Percentiles rank a stretch among this genome's conserved stretches.
phyloP scores from a whole-genome alignment of 345 rosid genomes.

The Citrus reticulata region DNA sequence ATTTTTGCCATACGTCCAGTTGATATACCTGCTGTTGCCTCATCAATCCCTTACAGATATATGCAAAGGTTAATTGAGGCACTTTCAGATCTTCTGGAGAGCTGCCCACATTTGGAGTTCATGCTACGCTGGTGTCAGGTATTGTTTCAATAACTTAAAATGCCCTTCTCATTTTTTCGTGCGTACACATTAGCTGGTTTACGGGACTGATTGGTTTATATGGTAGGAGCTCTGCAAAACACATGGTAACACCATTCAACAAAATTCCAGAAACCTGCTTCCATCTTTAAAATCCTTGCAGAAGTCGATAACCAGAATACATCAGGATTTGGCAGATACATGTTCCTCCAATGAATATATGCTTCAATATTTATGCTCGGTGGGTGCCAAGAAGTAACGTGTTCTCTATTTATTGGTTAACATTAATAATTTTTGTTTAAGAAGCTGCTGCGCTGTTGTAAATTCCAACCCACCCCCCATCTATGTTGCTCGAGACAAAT shows the following conservation, averaged over 20 bases:
- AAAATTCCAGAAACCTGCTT: constrained; percentile 69
- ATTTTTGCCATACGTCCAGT: constrained; percentile 68
- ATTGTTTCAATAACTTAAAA: not conserved
- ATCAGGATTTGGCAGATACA: constrained; percentile 88
- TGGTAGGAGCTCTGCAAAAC: constrained; percentile 78
- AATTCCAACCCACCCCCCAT: not conserved
- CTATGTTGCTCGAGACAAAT: not conserved
- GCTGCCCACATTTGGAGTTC: constrained; percentile 86
- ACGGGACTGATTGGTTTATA: not conserved
- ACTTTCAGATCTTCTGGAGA: constrained; percentile 73
- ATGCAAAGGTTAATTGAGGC: constrained; percentile 84
- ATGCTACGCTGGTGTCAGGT: constrained; percentile 95
- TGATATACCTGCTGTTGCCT: constrained; percentile 67
- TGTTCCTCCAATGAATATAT: constrained; percentile 88
- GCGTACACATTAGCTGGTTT: not conserved
- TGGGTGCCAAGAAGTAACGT: constrained; percentile 29
- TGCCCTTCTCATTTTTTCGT: not conserved
- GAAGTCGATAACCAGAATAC: constrained; percentile 78
- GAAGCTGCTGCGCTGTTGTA: not conserved
- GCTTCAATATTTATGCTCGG: constrained; percentile 75
- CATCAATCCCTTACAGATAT: constrained; percentile 61
- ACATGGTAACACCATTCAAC: constrained; percentile 81
- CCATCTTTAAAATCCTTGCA: constrained; percentile 81
- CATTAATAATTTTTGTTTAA: not conserved
- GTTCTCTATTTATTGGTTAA: not conserved